Conservation (phyloP, 352 stramenopile genomes). For the Phytophthora hibernalis region DNA sequence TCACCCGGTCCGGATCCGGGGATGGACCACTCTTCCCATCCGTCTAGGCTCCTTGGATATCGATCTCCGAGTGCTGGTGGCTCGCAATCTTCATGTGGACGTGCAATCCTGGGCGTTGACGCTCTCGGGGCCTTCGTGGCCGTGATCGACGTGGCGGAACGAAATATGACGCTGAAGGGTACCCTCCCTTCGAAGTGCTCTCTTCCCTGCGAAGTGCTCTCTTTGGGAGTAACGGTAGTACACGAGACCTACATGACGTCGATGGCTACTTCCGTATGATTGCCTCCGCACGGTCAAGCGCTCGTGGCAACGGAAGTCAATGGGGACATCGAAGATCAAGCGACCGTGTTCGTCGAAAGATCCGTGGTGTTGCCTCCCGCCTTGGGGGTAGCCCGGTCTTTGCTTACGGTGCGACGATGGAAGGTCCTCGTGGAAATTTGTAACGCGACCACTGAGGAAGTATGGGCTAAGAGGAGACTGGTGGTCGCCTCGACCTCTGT, state of each 20-base stretch:
- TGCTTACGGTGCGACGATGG: neutral
- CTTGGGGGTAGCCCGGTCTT: neutral
- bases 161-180: neutral
- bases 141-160: constrained; percentile 5
- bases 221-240: neutral
- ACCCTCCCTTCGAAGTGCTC: too few relatives aligned
- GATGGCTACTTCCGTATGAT: neutral
- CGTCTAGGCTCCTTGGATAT: too few relatives aligned
- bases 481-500: too few relatives aligned
- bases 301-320: neutral
- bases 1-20: too few relatives aligned
- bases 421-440: constrained; percentile 7
- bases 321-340: neutral
- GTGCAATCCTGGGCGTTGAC: too few relatives aligned
- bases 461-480: neutral
- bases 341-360: neutral
- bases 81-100: too few relatives aligned
- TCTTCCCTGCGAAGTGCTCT: neutral
- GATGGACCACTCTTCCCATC: too few relatives aligned
- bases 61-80: too few relatives aligned
- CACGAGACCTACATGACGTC: neutral
- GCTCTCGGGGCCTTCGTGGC: neutral
- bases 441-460: constrained; percentile 1
- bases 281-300: constrained; percentile 2
- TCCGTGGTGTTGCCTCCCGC: neutral